phyloP scores from a whole-genome alignment of 768 basidiomycete genomes.

The Boletus sp. region DNA sequence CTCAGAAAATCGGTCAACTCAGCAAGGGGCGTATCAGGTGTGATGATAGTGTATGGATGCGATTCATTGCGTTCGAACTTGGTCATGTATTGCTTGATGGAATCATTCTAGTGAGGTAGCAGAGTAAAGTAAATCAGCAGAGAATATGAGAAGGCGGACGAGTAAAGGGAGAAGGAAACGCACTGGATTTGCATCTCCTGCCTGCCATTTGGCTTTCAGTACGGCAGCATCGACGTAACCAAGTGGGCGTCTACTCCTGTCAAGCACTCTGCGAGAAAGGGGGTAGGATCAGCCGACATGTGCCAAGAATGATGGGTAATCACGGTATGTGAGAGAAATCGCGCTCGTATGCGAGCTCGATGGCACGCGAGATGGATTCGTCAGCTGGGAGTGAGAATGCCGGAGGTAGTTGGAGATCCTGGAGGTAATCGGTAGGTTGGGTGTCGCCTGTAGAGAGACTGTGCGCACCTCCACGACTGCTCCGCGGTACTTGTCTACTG shows the following conservation, averaged over 20 bases:
- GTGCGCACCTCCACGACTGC: conserved; percentile 79
- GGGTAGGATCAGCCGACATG: neutral
- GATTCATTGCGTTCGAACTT: conserved; percentile 65
- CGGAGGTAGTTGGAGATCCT: conserved; percentile 76
- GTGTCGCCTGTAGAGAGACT: neutral
- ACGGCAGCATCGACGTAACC: conserved; percentile 80
- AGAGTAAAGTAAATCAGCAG: neutral
- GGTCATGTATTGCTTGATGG: conserved; percentile 65
- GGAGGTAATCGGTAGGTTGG: neutral
- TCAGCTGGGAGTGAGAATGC: conserved; percentile 76
- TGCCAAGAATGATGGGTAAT: conserved; percentile 15
- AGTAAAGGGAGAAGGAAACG: conserved; percentile 22
- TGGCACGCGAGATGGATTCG: conserved; percentile 70
- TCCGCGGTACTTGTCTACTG: conserved; percentile 68
- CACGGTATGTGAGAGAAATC: conserved; percentile 95
- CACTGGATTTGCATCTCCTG: conserved; percentile 67
- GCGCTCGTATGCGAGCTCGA: conserved; percentile 88
- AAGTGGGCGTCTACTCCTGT: conserved; percentile 65
- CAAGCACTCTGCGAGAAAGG: conserved; percentile 57
- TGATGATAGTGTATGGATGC: conserved; percentile 75
- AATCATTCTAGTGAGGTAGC: conserved; percentile 52
- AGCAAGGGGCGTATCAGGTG: conserved; percentile 71
- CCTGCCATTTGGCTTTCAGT: conserved; percentile 78
- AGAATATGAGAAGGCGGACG: neutral
- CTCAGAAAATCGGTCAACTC: conserved; percentile 84